A percentile compares a stretch with the other conserved stretches of the same genome.
These are phyloP conservation scores for Auricularia auricula-judae DNA, from an alignment of 768 basidiomycete species.

Conservation along the genomic window DNA sequence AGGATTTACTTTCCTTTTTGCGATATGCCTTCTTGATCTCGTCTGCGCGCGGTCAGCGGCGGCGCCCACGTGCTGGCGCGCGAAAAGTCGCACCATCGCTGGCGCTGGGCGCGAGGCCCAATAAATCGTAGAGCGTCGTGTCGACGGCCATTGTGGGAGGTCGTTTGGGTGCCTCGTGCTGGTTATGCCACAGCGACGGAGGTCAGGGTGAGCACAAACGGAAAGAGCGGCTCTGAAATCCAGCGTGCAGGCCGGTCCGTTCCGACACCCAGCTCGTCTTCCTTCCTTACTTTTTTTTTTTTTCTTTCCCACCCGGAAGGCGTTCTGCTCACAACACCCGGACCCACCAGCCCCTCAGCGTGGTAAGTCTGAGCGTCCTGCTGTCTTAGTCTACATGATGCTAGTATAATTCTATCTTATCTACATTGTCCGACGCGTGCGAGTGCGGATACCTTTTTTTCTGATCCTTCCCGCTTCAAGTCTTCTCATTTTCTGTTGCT, in stretches of 20 bases:
- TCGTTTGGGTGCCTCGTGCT: neutral
- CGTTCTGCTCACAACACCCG: no score
- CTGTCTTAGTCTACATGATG: conserved; percentile 36
- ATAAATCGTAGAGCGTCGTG: conserved; percentile 61
- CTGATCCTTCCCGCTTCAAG: neutral
- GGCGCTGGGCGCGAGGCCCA: conserved; percentile 62
- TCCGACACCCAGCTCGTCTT: neutral
- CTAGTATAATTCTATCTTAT: conserved; percentile 42
- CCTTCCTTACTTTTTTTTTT: neutral
- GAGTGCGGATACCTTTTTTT: neutral
- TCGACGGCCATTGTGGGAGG: conserved; percentile 20
- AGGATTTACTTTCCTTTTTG: conserved; percentile 60
- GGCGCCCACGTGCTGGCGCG: conserved; percentile 1
- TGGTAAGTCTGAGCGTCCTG: conserved; percentile 1
- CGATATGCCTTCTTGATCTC: conserved; percentile 94
- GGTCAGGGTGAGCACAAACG: neutral
- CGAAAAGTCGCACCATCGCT: conserved; percentile 44
- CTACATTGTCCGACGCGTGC: conserved; percentile 74
- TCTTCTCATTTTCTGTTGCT: neutral
- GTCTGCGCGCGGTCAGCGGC: conserved; percentile 27
- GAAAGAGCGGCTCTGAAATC: neutral
- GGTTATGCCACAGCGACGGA: neutral
- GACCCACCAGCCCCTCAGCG: no score
- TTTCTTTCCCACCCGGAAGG: neutral
- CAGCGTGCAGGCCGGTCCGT: neutral